phyloP scores from a whole-genome alignment of 208 protist species.

The Naegleria fowleri region DNA sequence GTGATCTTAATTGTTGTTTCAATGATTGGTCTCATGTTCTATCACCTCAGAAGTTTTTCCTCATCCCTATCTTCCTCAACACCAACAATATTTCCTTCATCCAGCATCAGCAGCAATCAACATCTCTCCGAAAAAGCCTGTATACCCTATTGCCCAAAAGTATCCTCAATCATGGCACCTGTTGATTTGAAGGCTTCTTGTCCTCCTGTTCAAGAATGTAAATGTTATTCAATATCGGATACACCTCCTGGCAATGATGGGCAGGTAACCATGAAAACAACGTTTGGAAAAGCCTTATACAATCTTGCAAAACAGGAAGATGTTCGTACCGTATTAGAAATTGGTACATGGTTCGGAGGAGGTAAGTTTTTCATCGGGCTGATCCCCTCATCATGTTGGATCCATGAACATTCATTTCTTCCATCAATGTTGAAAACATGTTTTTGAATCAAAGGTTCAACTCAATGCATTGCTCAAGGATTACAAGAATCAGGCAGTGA shows the following conservation, averaged over 20 bases:
- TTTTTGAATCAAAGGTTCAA: neutral
- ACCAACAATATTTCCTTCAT: too few relatives aligned
- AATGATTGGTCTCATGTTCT: too few relatives aligned
- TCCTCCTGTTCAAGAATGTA: neutral
- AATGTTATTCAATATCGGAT: neutral
- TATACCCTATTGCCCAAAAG: too few relatives aligned
- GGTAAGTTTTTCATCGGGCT: neutral
- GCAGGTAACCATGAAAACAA: neutral
- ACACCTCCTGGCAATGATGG: neutral
- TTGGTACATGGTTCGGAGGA: conserved; percentile 31
- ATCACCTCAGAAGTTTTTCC: too few relatives aligned
- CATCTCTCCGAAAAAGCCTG: too few relatives aligned
- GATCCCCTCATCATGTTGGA: too few relatives aligned
- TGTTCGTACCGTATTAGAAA: conserved; percentile 20
- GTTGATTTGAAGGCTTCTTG: neutral
- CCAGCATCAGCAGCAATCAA: too few relatives aligned
- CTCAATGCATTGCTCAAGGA: conserved; percentile 15
- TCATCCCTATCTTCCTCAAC: too few relatives aligned
- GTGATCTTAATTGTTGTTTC: too few relatives aligned
- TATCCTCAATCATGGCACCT: too few relatives aligned
- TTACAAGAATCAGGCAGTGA: neutral
- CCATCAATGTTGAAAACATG: too few relatives aligned
- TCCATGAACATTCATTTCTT: too few relatives aligned
- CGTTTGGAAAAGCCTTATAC: conserved; percentile 8
- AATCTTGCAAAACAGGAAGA: conserved; percentile 11